A percentile compares a stretch with the other conserved stretches of the same genome.
Conservation (phyloP, 495 filamentous ascomycete genomes). For the Penicillium bialowiezense region DNA sequence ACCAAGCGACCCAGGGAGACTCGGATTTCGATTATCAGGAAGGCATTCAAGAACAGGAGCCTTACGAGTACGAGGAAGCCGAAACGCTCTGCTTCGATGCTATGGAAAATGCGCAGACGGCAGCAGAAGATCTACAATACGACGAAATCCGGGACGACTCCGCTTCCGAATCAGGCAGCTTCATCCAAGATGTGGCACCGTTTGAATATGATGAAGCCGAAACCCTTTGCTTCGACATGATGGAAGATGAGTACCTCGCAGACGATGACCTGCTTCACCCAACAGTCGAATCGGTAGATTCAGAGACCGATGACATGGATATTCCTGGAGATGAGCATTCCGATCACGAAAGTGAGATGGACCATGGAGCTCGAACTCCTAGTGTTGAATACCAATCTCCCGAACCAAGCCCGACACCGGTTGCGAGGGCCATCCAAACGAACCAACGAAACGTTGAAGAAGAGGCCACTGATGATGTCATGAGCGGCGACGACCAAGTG, state of each 20-base stretch:
- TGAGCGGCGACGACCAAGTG: slow-evolving; percentile 13
- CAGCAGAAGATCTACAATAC: slow-evolving; percentile 1
- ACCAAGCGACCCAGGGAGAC: not conserved
- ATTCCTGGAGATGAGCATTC: slow-evolving; percentile 4
- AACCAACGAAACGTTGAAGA: not conserved
- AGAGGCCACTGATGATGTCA: slow-evolving; percentile 16
- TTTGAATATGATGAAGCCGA: slow-evolving; percentile 21
- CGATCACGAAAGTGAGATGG: not conserved
- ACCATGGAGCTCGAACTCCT: not conserved
- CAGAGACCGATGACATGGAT: slow-evolving; percentile 1
- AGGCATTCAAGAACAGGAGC: slow-evolving; percentile 8
- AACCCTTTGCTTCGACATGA: slow-evolving; percentile 23
- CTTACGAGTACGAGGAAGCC: slow-evolving; percentile 20
- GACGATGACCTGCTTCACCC: slow-evolving; percentile 2
- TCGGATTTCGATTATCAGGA: not conserved
- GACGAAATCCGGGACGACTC: not conserved
- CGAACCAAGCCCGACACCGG: not conserved
- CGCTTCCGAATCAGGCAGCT: not conserved
- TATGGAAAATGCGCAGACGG: slow-evolving; percentile 19
- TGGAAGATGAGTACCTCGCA: slow-evolving; percentile 18
- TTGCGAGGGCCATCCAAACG: not conserved
- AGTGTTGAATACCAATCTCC: not conserved
- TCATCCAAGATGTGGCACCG: slow-evolving; percentile 10
- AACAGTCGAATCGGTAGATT: not conserved
- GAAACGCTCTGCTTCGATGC: slow-evolving; percentile 23